Base-by-base conservation (phyloP, 371 early-diverging fungal species). In the Pancytospora philotis region DNA sequence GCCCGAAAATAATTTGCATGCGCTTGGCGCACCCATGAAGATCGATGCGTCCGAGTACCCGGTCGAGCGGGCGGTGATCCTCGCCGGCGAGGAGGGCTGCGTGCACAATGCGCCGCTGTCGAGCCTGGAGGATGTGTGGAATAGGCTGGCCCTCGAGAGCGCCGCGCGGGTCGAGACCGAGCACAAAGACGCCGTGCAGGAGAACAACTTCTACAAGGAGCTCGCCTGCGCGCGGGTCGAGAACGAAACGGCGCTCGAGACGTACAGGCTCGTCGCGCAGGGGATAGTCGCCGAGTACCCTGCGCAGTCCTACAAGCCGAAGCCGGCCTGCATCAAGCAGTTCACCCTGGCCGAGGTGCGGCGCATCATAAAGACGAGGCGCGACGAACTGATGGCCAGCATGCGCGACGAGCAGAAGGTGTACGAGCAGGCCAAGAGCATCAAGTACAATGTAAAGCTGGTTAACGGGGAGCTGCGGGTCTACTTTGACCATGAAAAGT, bases 211-310 rank as follows among this genome's bases (percentile, higher is more conserved):
- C 27, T 53, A 53, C 19, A 6, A 34, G 8, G 8, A 10, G 53
- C 6, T 53, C 6, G 53, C 53, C 13, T 34, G 34, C 34, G 6
- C 8, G 13, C 27, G 34, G 8, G 19, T 53, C 34, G 53, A 53
- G 27, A 53, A 53, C 34, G 53, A 53, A 53, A 53, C 53, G 27
- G 53, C 53, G 8, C 10, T 53, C 34, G 19, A 6, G 6, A 34
- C 19, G 6, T 53, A 30, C 34, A 6, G 53, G 53, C 53, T 53
- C 8, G 19, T 53, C 8, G 34, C 27, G 53, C 8, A 27, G 27
- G 27, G 34, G 8, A 34, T 53, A 6, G 8, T 19, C 6, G 16
- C 8, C 27, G 8, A 27, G 8, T 53, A 53, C 34, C 10, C 8
- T 27, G 6, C 8, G 6, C 34, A 16, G 19, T 27, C 8, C 8